phyloP scores from a whole-genome alignment of 345 rosid species.

The Laguncularia racemosa region DNA sequence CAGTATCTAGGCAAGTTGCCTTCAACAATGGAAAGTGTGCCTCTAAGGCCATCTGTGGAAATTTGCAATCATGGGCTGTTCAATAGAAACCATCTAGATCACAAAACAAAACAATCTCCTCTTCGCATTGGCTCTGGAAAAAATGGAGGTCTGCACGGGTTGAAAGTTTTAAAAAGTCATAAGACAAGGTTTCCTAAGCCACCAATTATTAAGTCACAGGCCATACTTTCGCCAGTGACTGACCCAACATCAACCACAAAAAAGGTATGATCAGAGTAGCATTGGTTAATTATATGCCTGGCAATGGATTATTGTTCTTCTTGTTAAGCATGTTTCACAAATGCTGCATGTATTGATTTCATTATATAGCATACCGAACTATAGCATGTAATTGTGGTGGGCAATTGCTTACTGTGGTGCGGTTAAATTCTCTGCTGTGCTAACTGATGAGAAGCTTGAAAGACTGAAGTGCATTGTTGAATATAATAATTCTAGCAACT shows the following conservation, averaged over 20 bases:
- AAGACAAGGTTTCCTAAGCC: conserved; percentile 3
- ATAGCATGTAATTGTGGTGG: no score
- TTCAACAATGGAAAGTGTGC: conserved; percentile 29
- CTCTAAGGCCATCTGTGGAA: conserved; percentile 20
- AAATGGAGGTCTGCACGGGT: conserved; percentile 2
- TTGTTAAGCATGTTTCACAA: no score
- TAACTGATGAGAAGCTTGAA: no score
- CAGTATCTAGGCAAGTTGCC: conserved; percentile 13
- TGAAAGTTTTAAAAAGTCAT: conserved; percentile 3
- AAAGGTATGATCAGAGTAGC: conserved; percentile 27
- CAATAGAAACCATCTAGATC: conserved; percentile 26
- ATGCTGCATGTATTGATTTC: no score
- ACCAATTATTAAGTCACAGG: conserved; percentile 17
- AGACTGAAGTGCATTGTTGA: no score
- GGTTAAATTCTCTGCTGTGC: no score
- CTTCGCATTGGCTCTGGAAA: conserved; percentile 12
- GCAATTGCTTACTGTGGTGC: no score
- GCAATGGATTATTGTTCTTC: no score
- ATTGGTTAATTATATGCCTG: no score
- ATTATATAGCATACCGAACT: no score
- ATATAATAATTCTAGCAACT: no score
- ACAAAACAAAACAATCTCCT: conserved; percentile 11
- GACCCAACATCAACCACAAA: conserved; percentile 35
- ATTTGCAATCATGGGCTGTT: conserved; percentile 16
- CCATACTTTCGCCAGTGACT: conserved; percentile 37